Evolutionary conservation across 176 grass and related monocot species (phyloP).

Genomic region (Eleusine indica): DNA sequence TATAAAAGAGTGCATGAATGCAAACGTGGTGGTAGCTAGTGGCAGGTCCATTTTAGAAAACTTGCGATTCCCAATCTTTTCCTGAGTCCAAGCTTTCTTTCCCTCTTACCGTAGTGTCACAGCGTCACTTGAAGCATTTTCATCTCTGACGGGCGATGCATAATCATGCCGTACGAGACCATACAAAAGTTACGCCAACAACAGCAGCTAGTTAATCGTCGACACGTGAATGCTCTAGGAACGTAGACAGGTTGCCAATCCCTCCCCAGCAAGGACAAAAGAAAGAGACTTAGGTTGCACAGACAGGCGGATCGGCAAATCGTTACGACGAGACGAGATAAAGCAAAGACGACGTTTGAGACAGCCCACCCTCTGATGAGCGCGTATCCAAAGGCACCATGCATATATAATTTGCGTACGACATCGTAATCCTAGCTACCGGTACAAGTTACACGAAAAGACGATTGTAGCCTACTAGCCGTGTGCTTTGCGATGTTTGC

Average conservation of each 20-base stretch:
- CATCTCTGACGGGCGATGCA: not conserved
- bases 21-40: not conserved
- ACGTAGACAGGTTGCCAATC: not conserved
- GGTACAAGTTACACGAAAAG: constrained; percentile 7
- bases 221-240: constrained; percentile 20
- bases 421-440: too few relatives aligned
- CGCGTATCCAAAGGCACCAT: not conserved
- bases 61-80: not conserved
- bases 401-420: not conserved
- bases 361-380: not conserved
- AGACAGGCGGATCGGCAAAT: constrained; percentile 45
- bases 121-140: not conserved
- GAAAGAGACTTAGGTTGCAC: not conserved
- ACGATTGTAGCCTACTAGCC: not conserved
- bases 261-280: constrained; percentile 1
- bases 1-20: too few relatives aligned
- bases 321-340: constrained; percentile 35
- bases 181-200: not conserved
- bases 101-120: not conserved
- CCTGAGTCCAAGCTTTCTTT: not conserved
- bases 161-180: not conserved
- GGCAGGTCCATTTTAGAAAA: not conserved
- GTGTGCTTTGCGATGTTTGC: constrained; percentile 10
- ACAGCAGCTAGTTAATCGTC: not conserved
- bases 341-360: constrained; percentile 19